These are phyloP conservation scores for Schizopora paradoxa DNA, from an alignment of 1,284 basidiomycete genomes.

Conservation along the genomic window DNA sequence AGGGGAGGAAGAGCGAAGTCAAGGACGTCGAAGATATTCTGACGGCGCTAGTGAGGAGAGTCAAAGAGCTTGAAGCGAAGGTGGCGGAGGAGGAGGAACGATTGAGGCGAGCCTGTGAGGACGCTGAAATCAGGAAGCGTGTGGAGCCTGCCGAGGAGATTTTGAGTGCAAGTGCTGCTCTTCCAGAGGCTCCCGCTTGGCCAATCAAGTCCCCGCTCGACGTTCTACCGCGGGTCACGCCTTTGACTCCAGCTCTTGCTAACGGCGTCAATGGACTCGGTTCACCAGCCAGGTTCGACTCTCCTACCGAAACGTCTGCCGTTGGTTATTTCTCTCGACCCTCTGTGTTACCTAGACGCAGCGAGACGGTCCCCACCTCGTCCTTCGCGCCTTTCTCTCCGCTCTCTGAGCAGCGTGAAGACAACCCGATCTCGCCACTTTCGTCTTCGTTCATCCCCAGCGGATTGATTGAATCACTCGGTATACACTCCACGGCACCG, in stretches of 20 bases:
- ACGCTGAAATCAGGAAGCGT: conserved; percentile 39
- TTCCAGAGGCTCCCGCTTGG: conserved; percentile 14
- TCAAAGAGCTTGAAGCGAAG: conserved; percentile 55
- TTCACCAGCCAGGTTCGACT: too few species aligned
- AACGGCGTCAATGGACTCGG: conserved; percentile 6
- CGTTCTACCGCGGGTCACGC: conserved; percentile 13
- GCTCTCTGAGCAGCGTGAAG: conserved; percentile 39
- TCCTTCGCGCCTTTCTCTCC: conserved; percentile 32
- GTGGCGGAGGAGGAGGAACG: conserved; percentile 49
- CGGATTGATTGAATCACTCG: conserved; percentile 53
- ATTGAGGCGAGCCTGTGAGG: conserved; percentile 44
- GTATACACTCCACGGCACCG: conserved; percentile 23
- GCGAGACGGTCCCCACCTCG: background rate
- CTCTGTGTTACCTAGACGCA: background rate
- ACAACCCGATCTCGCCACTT: conserved; percentile 33
- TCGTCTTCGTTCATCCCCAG: conserved; percentile 52
- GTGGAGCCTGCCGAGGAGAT: conserved; percentile 25
- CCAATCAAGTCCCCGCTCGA: conserved; percentile 15
- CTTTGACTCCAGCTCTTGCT: background rate
- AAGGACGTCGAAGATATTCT: conserved; percentile 67
- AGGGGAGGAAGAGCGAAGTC: conserved; percentile 60
- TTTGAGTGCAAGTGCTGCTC: background rate
- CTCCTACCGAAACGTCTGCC: too few species aligned
- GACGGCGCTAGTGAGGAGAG: conserved; percentile 45
- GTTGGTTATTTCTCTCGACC: background rate